Evolutionary conservation across 352 stramenopile species (phyloP).

Genomic region (Globisporangium mamillatum): DNA sequence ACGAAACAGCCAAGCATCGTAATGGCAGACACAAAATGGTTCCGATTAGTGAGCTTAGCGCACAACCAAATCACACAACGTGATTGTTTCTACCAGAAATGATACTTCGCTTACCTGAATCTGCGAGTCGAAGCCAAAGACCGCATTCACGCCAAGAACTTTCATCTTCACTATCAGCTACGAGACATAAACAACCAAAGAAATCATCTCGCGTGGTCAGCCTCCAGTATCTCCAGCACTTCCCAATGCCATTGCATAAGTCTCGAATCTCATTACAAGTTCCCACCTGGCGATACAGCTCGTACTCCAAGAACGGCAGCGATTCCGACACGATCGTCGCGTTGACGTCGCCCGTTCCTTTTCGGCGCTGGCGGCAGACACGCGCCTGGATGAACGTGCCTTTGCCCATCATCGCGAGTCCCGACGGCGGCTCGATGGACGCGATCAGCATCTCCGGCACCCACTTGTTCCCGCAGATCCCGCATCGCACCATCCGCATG

Average conservation of each 20-base stretch:
- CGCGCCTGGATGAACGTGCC: conserved; percentile 95
- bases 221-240: background rate
- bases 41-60: background rate
- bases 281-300: conserved; percentile 94
- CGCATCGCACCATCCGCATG: conserved; percentile 97
- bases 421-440: conserved; percentile 81
- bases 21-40: background rate
- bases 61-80: background rate
- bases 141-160: conserved; percentile 95
- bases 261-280: background rate
- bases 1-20: background rate
- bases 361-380: conserved; percentile 92
- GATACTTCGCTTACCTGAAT: conserved; percentile 55
- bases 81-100: too few species aligned
- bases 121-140: conserved; percentile 92
- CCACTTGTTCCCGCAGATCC: conserved; percentile 97
- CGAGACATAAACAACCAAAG: background rate
- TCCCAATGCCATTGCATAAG: background rate
- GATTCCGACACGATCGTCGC: conserved; percentile 95
- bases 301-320: conserved; percentile 98
- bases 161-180: conserved; percentile 88
- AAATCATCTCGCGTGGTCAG: background rate
- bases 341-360: conserved; percentile 92
- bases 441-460: conserved; percentile 94
- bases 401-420: conserved; percentile 86